Evolutionary conservation across 306 rosid genomes (phyloP).

Genomic region (Benincasa hispida): DNA sequence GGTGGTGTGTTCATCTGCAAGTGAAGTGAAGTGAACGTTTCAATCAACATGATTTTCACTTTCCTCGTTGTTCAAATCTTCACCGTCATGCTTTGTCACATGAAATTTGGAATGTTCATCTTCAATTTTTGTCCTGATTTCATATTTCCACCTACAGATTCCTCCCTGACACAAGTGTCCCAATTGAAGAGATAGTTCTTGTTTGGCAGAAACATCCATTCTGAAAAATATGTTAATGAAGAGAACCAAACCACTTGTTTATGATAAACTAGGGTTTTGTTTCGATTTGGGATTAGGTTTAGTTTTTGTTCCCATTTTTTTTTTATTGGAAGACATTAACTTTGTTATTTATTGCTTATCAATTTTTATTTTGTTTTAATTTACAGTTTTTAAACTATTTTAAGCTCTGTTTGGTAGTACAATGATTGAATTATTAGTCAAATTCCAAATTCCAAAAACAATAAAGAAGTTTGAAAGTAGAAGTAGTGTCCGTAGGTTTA

Average conservation of each 20-base stretch:
- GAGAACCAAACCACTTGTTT: background rate
- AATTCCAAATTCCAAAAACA: too few species aligned
- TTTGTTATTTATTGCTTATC: too few species aligned
- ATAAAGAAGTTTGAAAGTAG: too few species aligned
- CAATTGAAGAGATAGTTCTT: conserved; percentile 51
- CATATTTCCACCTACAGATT: conserved; percentile 34
- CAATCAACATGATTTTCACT: conserved; percentile 58
- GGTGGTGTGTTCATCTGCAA: conserved; percentile 47
- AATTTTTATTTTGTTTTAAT: too few species aligned
- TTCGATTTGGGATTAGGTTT: background rate
- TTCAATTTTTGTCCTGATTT: conserved; percentile 37
- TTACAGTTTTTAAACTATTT: too few species aligned
- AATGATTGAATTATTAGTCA: too few species aligned
- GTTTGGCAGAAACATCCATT: conserved; percentile 55
- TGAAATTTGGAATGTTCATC: conserved; percentile 57
- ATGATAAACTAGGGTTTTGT: too few species aligned
- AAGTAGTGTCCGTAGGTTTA: too few species aligned
- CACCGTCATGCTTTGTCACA: conserved; percentile 53
- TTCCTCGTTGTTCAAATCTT: conserved; percentile 53
- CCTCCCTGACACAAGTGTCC: conserved; percentile 60
- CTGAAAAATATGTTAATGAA: conserved; percentile 22
- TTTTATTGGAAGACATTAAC: too few species aligned
- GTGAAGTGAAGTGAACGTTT: conserved; percentile 47
- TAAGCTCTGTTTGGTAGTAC: too few species aligned
- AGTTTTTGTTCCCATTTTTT: background rate